Evolutionary conservation across 2,329 filamentous ascomycete species (phyloP), one percentile per base, ranked within the genome.

Genomic region (Pezicula neosporulosa): DNA sequence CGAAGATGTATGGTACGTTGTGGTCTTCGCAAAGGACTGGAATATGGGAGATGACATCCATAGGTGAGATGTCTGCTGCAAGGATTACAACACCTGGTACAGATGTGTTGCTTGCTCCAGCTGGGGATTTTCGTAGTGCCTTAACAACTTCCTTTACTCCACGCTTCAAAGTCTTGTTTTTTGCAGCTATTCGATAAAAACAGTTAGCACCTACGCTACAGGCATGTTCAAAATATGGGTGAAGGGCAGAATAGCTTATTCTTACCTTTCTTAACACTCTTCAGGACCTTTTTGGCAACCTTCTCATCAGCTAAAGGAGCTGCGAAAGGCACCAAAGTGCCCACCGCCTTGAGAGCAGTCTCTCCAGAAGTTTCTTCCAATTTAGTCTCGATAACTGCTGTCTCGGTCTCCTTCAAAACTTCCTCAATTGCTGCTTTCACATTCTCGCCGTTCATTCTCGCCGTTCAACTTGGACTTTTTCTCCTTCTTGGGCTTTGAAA

Each of bases 121-220:
- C 72, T 52, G 89, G 80, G 13, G 90, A 93, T 77, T 97, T 97
- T 77, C 94, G 91, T 63, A 99, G 89, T 33, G 92, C 88, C 78
- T 99, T 99, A 76, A 97, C 92, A 68, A 96, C 93, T 77, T 99
- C 94, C 76, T 99, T 99, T 60, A 99, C 94, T 68, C 94, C 94
- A 68, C 94, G 92, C 78, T 96, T 96, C 68, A 99, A 88, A 53
- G 90, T 89, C 76, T 95, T 95, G 75, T 90, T 85, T 76, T 96
- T 96, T 64, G 94, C 92, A 62, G 93, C 94, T 97, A 47, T 62
- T 56, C n/a, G 44, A 37, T 4, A 24, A 36, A 8, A 28, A n/a
- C 9, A 36, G 44, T 63, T 55, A 61, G 60, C 30, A 41, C 39
- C 50, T 33, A 49, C n/a, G 28, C 53, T 51, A 44, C 28, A 44